Evolutionary conservation across 2,329 filamentous ascomycete species (phyloP).

Genomic region (Pochonia chlamydosporia): DNA sequence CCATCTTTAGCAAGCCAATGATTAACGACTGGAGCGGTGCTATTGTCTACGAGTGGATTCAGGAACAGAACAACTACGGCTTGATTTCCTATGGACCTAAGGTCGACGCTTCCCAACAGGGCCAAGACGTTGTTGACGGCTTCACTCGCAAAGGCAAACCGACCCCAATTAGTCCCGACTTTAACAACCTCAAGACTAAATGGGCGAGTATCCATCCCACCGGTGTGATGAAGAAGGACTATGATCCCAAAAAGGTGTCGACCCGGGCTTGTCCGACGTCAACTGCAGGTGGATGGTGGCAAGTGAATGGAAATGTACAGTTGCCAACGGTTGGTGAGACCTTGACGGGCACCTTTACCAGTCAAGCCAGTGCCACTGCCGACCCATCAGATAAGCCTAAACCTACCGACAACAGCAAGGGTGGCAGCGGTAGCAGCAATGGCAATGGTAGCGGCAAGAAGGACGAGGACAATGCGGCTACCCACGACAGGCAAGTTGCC

Average conservation of each 20-base stretch:
- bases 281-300: conserved; percentile 72
- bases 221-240: conserved; percentile 60
- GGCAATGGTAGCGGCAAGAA: conserved; percentile 7
- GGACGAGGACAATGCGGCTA: conserved; percentile 11
- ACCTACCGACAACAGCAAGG: not conserved
- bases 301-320: conserved; percentile 61
- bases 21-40: conserved; percentile 63
- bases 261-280: conserved; percentile 65
- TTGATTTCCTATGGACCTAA: conserved; percentile 67
- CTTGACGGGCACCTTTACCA: conserved; percentile 21
- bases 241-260: conserved; percentile 54
- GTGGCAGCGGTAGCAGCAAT: not conserved
- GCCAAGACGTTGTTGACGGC: conserved; percentile 55
- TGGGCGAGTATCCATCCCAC: conserved; percentile 70
- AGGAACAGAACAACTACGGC: conserved; percentile 79
- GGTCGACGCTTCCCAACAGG: conserved; percentile 44
- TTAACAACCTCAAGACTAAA: conserved; percentile 66
- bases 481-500: conserved; percentile 21
- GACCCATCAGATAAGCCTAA: conserved; percentile 6
- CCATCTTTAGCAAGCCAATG: conserved; percentile 74
- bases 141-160: conserved; percentile 68
- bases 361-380: conserved; percentile 12
- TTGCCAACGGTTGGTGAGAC: conserved; percentile 64
- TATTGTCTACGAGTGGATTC: conserved; percentile 87
- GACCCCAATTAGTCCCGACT: conserved; percentile 68